These are phyloP conservation scores for Lentinula raphanica DNA, from an alignment of 768 basidiomycete genomes.

Conservation along the genomic window DNA sequence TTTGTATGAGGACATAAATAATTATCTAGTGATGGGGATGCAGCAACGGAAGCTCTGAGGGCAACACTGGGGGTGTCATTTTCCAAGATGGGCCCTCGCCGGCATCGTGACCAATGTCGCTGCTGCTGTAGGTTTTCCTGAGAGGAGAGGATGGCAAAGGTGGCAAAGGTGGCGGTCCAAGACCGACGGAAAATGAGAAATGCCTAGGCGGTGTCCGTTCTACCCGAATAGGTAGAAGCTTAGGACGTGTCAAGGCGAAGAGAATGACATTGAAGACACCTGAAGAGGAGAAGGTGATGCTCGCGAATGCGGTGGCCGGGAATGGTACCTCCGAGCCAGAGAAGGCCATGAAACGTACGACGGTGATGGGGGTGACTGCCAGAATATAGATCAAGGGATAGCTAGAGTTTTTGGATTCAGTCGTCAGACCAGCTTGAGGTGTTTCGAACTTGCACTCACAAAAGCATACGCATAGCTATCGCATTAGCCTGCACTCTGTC, in stretches of 20 bases:
- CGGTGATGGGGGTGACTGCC: slow-evolving; percentile 34
- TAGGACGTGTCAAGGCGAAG: slow-evolving; percentile 33
- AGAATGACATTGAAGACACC: slow-evolving; percentile 37
- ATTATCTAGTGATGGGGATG: not conserved
- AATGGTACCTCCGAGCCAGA: slow-evolving; percentile 25
- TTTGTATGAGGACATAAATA: not conserved
- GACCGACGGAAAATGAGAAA: not conserved
- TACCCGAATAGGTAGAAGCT: slow-evolving; percentile 24
- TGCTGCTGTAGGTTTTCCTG: not conserved
- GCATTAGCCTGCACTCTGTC: slow-evolving; percentile 5
- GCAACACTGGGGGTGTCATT: not conserved
- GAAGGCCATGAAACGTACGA: slow-evolving; percentile 32
- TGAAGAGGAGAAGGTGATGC: slow-evolving; percentile 33
- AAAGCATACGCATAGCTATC: slow-evolving; percentile 33
- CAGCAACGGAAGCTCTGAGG: not conserved
- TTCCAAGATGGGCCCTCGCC: not conserved
- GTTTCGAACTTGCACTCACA: slow-evolving; percentile 22
- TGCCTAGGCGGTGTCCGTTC: not conserved
- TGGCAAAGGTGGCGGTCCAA: not conserved
- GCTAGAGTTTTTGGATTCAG: slow-evolving; percentile 17
- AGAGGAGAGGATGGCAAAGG: not conserved
- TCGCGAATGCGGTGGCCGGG: slow-evolving; percentile 29
- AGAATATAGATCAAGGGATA: slow-evolving; percentile 36
- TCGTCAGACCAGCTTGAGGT: not conserved
- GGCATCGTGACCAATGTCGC: not conserved